Base-by-base conservation (phyloP, 2,329 filamentous ascomycete species). In the Aspergillus uvarum region DNA sequence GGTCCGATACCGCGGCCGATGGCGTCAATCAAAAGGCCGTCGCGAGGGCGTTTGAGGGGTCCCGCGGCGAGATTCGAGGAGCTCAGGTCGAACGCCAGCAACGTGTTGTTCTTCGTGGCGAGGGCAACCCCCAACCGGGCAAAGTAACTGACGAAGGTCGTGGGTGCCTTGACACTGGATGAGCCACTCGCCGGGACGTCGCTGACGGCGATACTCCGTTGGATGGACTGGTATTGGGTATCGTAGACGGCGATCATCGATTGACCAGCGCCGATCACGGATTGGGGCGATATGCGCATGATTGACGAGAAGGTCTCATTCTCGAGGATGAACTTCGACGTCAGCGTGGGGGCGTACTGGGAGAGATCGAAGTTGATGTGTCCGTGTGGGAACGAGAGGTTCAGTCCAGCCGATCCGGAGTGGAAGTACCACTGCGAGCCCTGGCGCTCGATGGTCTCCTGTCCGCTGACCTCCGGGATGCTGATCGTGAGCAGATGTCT, bases 171-270 rank as follows among this genome's bases (percentile, higher is more conserved):
- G 44, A 59, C 60, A 38, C 61, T 65, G 16, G 61, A 66, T 6
- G 66, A 63, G 22, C 59, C 63, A 48, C 62, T 63, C 14, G 63
- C 63, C n/a, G 70, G 63, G 42, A 78, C 58, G 59, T 75, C 67
- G n/a, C 65, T 54, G 12, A 73, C 59, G 14, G 74, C 61, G 54
- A 79, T 74, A 56, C 74, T 76, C 55, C 77, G 75, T 62, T 80
- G 79, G 14, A 80, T 69, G 1, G 79, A 79, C 61, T 76, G 73
- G 63, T 79, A 81, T 51, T 78, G 76, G n/a, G 79, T 76, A 63
- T 81, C 78, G 56, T 80, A 79, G 6, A 81, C 65, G 2, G 75
- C 77, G 24, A 82, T 67, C n/a, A 75, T 68, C 16, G 77, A 77
- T 44, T 76, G 67, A 24, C 72, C 74, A 8, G 76, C 76, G 8